Conservation (phyloP, 163 green algal species). For the Chlamydomonas reinhardtii region DNA sequence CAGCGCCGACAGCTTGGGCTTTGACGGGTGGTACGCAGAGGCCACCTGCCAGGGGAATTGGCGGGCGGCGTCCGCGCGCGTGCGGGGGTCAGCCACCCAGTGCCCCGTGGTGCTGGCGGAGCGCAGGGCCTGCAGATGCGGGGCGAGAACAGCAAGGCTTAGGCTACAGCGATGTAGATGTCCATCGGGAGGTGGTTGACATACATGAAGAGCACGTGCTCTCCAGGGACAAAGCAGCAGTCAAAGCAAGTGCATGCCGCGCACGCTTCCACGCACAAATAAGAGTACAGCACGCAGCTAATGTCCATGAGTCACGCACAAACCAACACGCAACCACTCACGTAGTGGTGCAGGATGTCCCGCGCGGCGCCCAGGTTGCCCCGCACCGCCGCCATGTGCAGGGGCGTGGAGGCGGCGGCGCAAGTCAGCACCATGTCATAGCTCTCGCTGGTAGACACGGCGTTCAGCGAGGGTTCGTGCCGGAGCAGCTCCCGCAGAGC, state of each 20-base stretch:
- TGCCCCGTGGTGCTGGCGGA: too few species aligned
- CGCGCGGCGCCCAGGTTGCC: slow-evolving; percentile 1
- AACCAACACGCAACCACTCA: not conserved
- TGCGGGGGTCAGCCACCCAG: too few species aligned
- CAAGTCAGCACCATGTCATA: slow-evolving; percentile 55
- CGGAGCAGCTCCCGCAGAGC: slow-evolving; percentile 47
- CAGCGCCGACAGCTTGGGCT: not conserved
- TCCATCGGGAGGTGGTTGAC: too few species aligned
- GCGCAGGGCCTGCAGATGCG: too few species aligned
- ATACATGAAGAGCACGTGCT: too few species aligned
- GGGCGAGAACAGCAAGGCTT: too few species aligned
- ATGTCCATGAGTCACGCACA: too few species aligned
- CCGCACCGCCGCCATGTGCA: slow-evolving; percentile 53
- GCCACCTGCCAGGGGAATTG: slow-evolving; percentile 9
- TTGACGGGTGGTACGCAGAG: not conserved
- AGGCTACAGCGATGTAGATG: too few species aligned
- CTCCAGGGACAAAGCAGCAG: too few species aligned
- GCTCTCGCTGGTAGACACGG: slow-evolving; percentile 30
- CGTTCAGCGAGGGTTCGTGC: slow-evolving; percentile 37
- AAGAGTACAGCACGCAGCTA: too few species aligned
- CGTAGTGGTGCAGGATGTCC: not conserved
- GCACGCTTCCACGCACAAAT: too few species aligned
- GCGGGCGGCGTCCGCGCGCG: not conserved
- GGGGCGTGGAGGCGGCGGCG: slow-evolving; percentile 32
- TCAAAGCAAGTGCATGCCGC: too few species aligned